Evolutionary conservation across 345 rosid genomes (phyloP), one percentile per base, ranked within the genome.

Genomic region (Salix dunnii): DNA sequence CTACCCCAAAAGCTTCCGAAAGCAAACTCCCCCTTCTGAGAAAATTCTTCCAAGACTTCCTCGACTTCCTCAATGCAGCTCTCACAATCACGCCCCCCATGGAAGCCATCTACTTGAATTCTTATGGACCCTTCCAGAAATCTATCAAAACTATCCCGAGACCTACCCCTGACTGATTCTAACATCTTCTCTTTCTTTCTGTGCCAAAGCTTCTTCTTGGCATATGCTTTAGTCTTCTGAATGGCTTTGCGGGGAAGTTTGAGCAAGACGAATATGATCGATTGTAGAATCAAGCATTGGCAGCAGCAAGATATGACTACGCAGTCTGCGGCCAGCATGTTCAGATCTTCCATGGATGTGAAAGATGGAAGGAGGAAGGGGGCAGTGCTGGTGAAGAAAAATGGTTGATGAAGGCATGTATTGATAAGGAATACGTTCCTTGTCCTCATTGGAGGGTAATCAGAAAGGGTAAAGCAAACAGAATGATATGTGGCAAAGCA

Each of bases 1-100:
- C 86, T 80, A 4, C 93, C 90, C 98, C 98, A 91, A 72, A 94
- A 94, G 88, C 94, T 94, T 82, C 97, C 97, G 83, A 94, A 94
- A 75, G 88, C 88, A 84, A 94, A 94, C 88, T 84, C 87, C 35
- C 98, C 97, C 70, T 84, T 87, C 68, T 67, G 69, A 40, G 84
- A 88, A 33, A 87, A 77, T 38, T 86, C 96, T 38, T 86, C 87
- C 75, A 92, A 71, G 14, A 73, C 91, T 74, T 61, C 75, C 82
- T 91, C 98, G 65, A 86, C 87, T 76, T 92, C 92, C 73, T 86
- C 83, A 63, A 82, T 84, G 78, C 92, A 86, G 36, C 79, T 70
- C 40, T 60, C 84, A 80, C 65, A 68, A 6, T 86, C 77, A 48
- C 53, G 58, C 10, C 16, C 55, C 53, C 77, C 27, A 21, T 21